Percentiles rank a stretch among this genome's conserved stretches.
These are phyloP conservation scores for Podosphaera aphanis DNA, from an alignment of 2,329 filamentous ascomycete genomes.

Conservation along the genomic window DNA sequence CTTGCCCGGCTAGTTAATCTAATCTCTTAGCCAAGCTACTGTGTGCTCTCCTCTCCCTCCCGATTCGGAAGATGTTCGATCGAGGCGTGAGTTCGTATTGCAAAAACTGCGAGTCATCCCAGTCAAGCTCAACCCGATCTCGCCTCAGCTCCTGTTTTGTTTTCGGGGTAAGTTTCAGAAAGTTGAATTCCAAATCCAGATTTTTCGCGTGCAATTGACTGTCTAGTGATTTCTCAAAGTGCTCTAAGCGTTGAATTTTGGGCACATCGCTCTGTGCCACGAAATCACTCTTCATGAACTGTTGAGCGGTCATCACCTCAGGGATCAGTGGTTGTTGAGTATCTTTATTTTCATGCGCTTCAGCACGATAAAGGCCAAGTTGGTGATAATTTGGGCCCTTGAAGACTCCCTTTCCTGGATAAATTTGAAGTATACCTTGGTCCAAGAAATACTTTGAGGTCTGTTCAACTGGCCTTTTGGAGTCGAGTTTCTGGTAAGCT, in stretches of 20 bases:
- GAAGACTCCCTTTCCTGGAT: conserved; percentile 25
- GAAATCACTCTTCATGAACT: conserved; percentile 9
- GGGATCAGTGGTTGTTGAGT: conserved; percentile 22
- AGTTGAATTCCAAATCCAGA: conserved; percentile 3
- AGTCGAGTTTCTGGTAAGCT: neutral
- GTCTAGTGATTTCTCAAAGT: neutral
- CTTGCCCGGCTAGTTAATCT: too few species aligned
- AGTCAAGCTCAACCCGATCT: conserved; percentile 2
- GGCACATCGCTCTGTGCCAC: neutral
- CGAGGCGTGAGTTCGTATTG: conserved; percentile 1
- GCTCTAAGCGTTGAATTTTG: conserved; percentile 1
- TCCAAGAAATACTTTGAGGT: conserved; percentile 19
- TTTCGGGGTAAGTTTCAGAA: neutral
- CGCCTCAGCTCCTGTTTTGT: conserved; percentile 1
- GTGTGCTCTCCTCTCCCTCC: neutral
- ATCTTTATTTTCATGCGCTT: conserved; percentile 25
- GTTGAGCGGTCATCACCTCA: conserved; percentile 22
- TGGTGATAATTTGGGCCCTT: conserved; percentile 30
- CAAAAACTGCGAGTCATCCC: conserved; percentile 1
- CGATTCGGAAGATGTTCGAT: neutral
- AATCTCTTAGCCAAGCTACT: too few species aligned
- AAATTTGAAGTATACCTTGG: conserved; percentile 20
- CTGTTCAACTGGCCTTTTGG: conserved; percentile 9
- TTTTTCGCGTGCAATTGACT: conserved; percentile 2
- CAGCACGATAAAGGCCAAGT: conserved; percentile 21